Conservation (phyloP, 179 eudicot genomes). For the Nepenthes alata region DNA sequence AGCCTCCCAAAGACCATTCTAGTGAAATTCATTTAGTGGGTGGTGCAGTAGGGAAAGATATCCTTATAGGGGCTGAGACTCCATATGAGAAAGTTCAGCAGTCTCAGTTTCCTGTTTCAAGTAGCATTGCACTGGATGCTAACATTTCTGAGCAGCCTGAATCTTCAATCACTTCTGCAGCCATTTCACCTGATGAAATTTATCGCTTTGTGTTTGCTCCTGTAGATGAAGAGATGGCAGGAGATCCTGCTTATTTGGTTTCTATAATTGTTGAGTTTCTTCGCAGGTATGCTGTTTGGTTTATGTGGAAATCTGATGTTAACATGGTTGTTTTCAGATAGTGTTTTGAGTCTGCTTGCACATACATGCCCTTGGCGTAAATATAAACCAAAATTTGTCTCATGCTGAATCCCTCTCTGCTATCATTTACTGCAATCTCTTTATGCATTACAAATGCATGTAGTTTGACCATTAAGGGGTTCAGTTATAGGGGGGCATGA, state of each 20-base stretch:
- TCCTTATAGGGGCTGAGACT: constrained; percentile 19
- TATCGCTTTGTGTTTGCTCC: constrained; percentile 63
- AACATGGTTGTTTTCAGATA: background rate
- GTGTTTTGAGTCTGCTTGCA: too few relatives aligned
- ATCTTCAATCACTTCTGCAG: constrained; percentile 59
- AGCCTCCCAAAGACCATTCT: constrained; percentile 3
- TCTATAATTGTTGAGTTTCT: constrained; percentile 70
- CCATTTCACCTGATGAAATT: constrained; percentile 77
- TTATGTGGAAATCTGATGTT: background rate
- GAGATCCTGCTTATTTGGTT: constrained; percentile 70
- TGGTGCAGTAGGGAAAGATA: constrained; percentile 11
- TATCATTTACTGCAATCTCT: too few relatives aligned
- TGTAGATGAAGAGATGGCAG: constrained; percentile 80
- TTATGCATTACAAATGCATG: too few relatives aligned
- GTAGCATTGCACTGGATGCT: constrained; percentile 27
- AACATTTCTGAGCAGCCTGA: constrained; percentile 40
- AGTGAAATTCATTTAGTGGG: constrained; percentile 12
- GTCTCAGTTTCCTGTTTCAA: constrained; percentile 34
- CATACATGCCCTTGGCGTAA: too few relatives aligned
- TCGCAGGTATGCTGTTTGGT: constrained; percentile 41
- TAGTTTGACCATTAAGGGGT: too few relatives aligned
- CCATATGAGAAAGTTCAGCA: constrained; percentile 17
- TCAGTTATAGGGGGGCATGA: too few relatives aligned
- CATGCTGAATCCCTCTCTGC: too few relatives aligned
- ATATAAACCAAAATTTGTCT: too few relatives aligned